Evolutionary conservation across 768 basidiomycete genomes (phyloP).

Genomic region (Leccinum disarticulatum): DNA sequence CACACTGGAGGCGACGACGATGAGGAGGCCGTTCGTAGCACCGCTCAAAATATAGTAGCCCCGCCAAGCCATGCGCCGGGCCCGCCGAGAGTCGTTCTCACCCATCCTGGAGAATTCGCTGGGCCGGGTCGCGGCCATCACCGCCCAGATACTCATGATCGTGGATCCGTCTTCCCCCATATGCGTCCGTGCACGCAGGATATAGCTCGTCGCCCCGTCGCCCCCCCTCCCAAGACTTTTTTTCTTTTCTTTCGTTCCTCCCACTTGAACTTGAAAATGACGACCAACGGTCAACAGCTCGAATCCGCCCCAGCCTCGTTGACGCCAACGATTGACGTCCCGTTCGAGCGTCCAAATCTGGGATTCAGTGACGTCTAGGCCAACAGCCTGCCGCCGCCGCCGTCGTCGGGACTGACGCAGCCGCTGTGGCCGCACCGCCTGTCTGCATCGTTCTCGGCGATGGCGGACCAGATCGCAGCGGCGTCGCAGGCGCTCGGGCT

Average conservation of each 20-base stretch:
- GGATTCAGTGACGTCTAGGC: not conserved
- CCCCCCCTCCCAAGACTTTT: not conserved
- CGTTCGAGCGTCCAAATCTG: conserved; percentile 9
- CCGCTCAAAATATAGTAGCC: not conserved
- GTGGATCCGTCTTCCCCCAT: not conserved
- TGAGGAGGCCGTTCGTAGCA: not conserved
- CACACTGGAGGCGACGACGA: not conserved
- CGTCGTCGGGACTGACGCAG: not conserved
- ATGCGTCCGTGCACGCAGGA: not conserved
- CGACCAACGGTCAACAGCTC: not conserved
- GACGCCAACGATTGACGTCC: conserved; percentile 21
- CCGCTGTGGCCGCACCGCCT: conserved; percentile 35
- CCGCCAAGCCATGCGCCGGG: not conserved
- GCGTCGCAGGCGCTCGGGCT: conserved; percentile 40
- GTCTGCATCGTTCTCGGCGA: conserved; percentile 38
- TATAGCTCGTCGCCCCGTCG: too few relatives aligned
- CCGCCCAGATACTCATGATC: conserved; percentile 2
- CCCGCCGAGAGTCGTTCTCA: not conserved
- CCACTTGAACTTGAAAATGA: not conserved
- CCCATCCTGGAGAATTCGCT: not conserved
- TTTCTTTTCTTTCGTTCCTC: not conserved
- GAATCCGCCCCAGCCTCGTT: conserved; percentile 9
- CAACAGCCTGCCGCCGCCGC: not conserved
- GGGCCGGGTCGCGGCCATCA: not conserved
- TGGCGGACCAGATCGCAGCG: conserved; percentile 41